phyloP scores from a whole-genome alignment of 208 protist species.

The Leishmania major region DNA sequence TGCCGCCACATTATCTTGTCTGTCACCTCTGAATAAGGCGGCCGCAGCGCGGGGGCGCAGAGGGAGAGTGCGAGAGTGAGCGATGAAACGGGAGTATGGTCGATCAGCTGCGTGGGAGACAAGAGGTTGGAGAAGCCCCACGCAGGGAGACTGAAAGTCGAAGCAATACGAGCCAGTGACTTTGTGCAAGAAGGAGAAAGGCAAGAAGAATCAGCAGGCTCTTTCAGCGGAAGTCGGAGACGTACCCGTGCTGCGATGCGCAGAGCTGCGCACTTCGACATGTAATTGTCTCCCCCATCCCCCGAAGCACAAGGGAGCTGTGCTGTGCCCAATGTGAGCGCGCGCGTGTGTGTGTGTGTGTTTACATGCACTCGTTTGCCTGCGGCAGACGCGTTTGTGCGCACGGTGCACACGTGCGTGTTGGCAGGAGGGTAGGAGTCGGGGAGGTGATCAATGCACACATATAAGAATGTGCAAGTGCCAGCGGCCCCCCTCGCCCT shows the following conservation, averaged over 20 bases:
- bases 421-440: neutral
- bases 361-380: neutral
- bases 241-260: neutral
- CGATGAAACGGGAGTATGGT: neutral
- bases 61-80: neutral
- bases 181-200: neutral
- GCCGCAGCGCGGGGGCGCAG: neutral
- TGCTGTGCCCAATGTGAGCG: neutral
- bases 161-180: neutral
- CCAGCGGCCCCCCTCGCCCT: neutral
- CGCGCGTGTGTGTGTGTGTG: too few relatives aligned
- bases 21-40: neutral
- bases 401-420: neutral
- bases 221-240: neutral
- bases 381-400: neutral
- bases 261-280: neutral
- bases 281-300: neutral
- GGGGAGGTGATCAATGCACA: neutral
- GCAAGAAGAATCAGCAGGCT: neutral
- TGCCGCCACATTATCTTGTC: neutral
- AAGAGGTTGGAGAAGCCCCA: neutral
- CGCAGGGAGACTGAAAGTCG: neutral
- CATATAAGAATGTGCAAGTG: neutral
- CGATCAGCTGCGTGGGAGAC: neutral
- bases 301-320: neutral